Base-by-base conservation (phyloP, 768 basidiomycete species). In the Lentinula raphanica region DNA sequence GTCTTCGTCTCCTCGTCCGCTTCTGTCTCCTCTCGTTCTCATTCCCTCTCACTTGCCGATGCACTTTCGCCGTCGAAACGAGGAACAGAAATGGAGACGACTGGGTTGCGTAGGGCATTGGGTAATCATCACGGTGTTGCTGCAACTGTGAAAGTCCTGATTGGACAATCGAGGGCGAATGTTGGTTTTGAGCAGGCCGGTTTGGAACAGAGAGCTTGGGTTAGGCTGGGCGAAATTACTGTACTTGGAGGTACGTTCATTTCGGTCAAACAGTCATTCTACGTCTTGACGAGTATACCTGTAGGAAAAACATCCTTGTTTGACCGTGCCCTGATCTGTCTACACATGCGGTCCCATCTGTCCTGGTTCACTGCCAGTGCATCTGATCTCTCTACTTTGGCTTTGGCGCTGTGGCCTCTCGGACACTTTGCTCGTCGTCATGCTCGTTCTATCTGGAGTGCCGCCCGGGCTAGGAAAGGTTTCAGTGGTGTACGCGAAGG, bases 251-350 rank as follows among this genome's bases (percentile, higher is more conserved):
- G 59, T 62, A n/a, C 29, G 53, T 59, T n/a, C n/a, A 5, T 23
- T 45, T 25, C 12, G 29, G 25, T 21, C 15, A n/a, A n/a, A n/a
- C 46, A 19, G 46, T 56, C 48, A 15, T 21, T 3, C 27, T 1
- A 5, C 29, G 27, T 19, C 28, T 62, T 36, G 27, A 38, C 31
- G 44, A 45, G 48, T 59, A 38, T 63, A 66, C 60, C 65, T n/a
- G 54, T 64, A 44, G 60, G 58, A 2, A 55, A 68, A 15, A 65
- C 70, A 7, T 70, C 72, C 12, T 46, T 75, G 19, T 65, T 69
- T 53, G 72, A 79, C 7, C 79, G 82, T 36, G 64, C 80, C 35
- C 82, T 82, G 61, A 80, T 82, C 7, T 88, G 82, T 72, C 75
- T 79, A 62, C 70, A 76, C 58, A 75, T 86, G 62, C 74, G 77